A percentile compares a stretch with the other conserved stretches of the same genome.
These are phyloP conservation scores for Talaromyces sp. DNA, from an alignment of 2,329 filamentous ascomycete genomes.

Conservation along the genomic window DNA sequence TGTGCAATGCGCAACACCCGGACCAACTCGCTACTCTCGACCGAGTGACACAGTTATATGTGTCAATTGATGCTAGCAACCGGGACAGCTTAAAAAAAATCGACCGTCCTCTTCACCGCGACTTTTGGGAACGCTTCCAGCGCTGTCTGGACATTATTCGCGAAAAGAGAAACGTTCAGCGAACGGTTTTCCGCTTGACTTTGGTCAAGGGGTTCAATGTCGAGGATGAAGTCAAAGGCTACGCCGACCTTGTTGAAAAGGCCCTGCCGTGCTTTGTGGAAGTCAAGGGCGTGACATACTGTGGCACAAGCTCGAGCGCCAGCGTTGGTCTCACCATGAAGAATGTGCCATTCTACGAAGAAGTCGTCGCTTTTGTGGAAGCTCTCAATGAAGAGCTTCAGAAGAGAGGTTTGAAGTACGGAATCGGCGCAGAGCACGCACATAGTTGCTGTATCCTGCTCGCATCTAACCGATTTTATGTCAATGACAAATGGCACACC, in stretches of 20 bases:
- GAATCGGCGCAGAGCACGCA: constrained; percentile 89
- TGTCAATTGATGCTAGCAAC: constrained; percentile 92
- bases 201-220: constrained; percentile 98
- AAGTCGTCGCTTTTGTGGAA: constrained; percentile 77
- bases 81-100: constrained; percentile 81
- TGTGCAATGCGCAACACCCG: constrained; percentile 96
- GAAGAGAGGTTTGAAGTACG: constrained; percentile 71
- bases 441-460: constrained; percentile 91
- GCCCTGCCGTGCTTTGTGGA: constrained; percentile 90
- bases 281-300: constrained; percentile 95
- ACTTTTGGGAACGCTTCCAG: constrained; percentile 97
- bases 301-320: constrained; percentile 80
- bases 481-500: constrained; percentile 80
- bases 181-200: constrained; percentile 90
- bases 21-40: constrained; percentile 78
- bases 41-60: constrained; percentile 91
- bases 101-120: constrained; percentile 84
- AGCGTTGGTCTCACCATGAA: constrained; percentile 90
- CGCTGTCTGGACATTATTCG: constrained; percentile 84
- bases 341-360: constrained; percentile 94
- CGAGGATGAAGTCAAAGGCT: constrained; percentile 85
- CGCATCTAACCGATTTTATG: constrained; percentile 73
- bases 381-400: constrained; percentile 67
- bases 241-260: constrained; percentile 80
- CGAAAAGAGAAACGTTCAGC: constrained; percentile 75